Evolutionary conservation across 2,329 filamentous ascomycete genomes (phyloP), one percentile per base, ranked within the genome.

Genomic region (Chaetomium olivaceum): DNA sequence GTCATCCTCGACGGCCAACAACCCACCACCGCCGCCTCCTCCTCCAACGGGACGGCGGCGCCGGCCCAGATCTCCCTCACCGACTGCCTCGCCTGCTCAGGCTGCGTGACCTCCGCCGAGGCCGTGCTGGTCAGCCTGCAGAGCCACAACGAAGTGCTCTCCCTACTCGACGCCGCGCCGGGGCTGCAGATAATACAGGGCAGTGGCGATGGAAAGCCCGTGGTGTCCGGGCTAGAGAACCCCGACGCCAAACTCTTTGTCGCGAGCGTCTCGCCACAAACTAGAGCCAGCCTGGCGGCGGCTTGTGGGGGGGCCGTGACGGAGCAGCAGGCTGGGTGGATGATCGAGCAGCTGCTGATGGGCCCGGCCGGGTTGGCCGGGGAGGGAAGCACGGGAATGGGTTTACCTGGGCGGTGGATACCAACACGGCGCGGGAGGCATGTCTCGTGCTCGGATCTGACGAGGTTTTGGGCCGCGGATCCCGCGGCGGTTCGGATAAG

Each of bases 81-180:
- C 7, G 95, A 99, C 79, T 99, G 95, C 75, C 89, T 99, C 59
- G 95, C 95, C 61, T 99, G 95, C 78, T 97, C 95, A 11, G 95
- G 95, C 61, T 99, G 95, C 77, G 95, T 99, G 60, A 99, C 95
- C 23, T 97, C 93, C 6, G 95, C 95, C 56, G 95, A 99, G 80
- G 95, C 95, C 19, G 92, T 99, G n/a, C 87, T 99, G 51, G 93
- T 99, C 60, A 95, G 91, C 65, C 80, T 99, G 62, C 95, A 99
- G 79, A 96, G 92, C 71, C 95, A 99, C 77, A 87, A 89, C 46
- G 95, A 99, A 78, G 93, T 99, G 8, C 83, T 99, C 58, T 87
- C 86, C 66, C 90, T 91, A 5, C 85, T 99, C 36, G 92, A 97
- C 75, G 82, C 86, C 4, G 85, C 82, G 16, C 85, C 87, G 2